Base-by-base conservation (phyloP, 768 basidiomycete genomes). In the Russula olivacea region DNA sequence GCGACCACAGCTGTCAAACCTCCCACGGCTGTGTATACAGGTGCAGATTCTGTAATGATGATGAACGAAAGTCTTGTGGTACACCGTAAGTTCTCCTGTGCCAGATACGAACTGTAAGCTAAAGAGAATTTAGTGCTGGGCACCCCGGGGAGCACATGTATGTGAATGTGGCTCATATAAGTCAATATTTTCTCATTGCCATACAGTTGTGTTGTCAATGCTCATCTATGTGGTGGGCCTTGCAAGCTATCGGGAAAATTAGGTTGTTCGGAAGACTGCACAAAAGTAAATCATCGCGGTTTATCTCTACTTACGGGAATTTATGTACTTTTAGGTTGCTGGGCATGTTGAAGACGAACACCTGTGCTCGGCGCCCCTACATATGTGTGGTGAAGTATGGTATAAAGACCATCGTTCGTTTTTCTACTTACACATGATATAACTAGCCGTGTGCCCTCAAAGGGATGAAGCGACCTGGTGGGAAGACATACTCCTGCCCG, bases 101-200 rank as follows among this genome's bases (percentile, higher is more conserved):
- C 8, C 32, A 10, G 38, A 5, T 8, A 7, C 11, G 32, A 19
- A n/a, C 21, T 23, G 7, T 36, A 4, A 3, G 40, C 61, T 54
- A 32, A 5, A 9, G 38, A 8, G 6, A 19, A 1, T 2, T 21
- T 63, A 85, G 84, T 28, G 84, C 83, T 34, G 85, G 85, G 0
- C 84, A 86, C 59, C 69, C 77, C 25, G 83, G 81, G 19, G 74
- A 72, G 12, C 84, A 86, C 61, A 76, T 83, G 85, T 84, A 69
- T 47, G 79, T 64, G 40, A 49, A 41, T 7, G 7, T 7, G 21
- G 17, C 17, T 17, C 10, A 12, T 10, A 8, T 3, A 36, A 25
- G 21, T 25, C 50, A 41, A 7, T 9, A 1, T 32, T 12, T 41
- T 23, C 25, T 51, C 28, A 25, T 28, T 4, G 14, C 14, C 38